Conservation (phyloP, 805 yeast genomes). For the Monosporozyma aerobia region DNA sequence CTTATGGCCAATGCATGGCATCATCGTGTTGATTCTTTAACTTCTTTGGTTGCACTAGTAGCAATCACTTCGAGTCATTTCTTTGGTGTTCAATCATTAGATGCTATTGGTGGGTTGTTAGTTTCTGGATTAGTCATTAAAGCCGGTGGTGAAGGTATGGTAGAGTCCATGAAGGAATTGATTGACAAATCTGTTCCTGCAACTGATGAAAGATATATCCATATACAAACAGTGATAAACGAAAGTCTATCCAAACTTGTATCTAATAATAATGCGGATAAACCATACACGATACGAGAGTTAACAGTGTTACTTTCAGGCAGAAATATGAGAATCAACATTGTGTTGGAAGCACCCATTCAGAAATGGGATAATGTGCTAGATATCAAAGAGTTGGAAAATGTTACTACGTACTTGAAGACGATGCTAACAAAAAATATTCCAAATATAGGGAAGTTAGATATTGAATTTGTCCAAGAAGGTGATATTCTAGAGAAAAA, state of each 20-base stretch:
- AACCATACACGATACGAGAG: conserved; percentile 32
- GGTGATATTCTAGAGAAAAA: not conserved
- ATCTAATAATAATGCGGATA: conserved; percentile 35
- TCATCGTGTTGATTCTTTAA: conserved; percentile 88
- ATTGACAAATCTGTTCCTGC: conserved; percentile 60
- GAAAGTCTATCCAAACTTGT: conserved; percentile 28
- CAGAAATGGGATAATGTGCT: conserved; percentile 39
- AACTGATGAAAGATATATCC: conserved; percentile 40
- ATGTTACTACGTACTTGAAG: conserved; percentile 32
- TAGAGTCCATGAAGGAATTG: conserved; percentile 62
- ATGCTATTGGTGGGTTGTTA: conserved; percentile 82
- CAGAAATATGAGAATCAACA: conserved; percentile 39
- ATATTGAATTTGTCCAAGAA: conserved; percentile 34
- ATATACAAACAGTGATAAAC: conserved; percentile 34
- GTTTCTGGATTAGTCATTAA: conserved; percentile 75
- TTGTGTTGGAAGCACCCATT: conserved; percentile 32
- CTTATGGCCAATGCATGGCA: conserved; percentile 98
- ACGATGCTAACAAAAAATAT: conserved; percentile 31
- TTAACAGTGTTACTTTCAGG: conserved; percentile 48
- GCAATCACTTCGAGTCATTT: conserved; percentile 83
- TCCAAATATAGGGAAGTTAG: conserved; percentile 36
- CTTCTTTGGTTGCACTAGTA: conserved; percentile 80
- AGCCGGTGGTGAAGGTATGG: conserved; percentile 75
- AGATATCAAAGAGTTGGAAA: conserved; percentile 34
- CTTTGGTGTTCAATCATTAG: conserved; percentile 72